Conservation (phyloP, 2,329 filamentous ascomycete genomes). For the Aschersonia sp. region DNA sequence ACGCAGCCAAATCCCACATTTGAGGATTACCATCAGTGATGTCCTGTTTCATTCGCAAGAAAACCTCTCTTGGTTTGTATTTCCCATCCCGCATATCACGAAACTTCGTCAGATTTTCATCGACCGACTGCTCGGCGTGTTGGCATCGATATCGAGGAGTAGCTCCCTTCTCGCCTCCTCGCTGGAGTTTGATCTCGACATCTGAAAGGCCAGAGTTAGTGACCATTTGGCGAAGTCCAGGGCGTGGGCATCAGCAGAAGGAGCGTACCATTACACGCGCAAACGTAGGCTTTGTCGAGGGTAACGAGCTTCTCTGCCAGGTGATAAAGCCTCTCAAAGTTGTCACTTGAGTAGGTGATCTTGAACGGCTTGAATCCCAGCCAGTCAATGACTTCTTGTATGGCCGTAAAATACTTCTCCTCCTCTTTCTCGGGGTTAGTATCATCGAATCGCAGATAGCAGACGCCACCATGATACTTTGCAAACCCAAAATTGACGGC, state of each 20-base stretch:
- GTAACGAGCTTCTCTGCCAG: slow-evolving; percentile 68
- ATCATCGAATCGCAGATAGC: slow-evolving; percentile 61
- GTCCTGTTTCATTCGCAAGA: slow-evolving; percentile 85
- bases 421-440: slow-evolving; percentile 92
- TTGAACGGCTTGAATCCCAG: slow-evolving; percentile 20
- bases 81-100: slow-evolving; percentile 82
- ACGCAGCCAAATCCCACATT: slow-evolving; percentile 93
- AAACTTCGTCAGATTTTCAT: slow-evolving; percentile 70
- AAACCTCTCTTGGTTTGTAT: slow-evolving; percentile 71
- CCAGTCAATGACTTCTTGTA: slow-evolving; percentile 78
- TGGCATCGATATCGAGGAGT: slow-evolving; percentile 64
- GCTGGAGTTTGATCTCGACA: slow-evolving; percentile 71
- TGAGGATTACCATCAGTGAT: slow-evolving; percentile 74
- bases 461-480: slow-evolving; percentile 55
- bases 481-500: slow-evolving; percentile 95
- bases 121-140: slow-evolving; percentile 59
- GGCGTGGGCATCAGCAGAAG: slow-evolving; percentile 29
- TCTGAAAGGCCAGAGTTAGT: slow-evolving; percentile 55
- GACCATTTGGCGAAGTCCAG: slow-evolving; percentile 27
- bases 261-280: slow-evolving; percentile 55
- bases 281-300: slow-evolving; percentile 60
- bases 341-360: slow-evolving; percentile 75
- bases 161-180: slow-evolving; percentile 56
- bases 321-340: slow-evolving; percentile 73
- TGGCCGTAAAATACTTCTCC: slow-evolving; percentile 74